Evolutionary conservation across 78 protist species (phyloP), one percentile per base, ranked within the genome.

Genomic region (Dictyostelium intermedium): DNA sequence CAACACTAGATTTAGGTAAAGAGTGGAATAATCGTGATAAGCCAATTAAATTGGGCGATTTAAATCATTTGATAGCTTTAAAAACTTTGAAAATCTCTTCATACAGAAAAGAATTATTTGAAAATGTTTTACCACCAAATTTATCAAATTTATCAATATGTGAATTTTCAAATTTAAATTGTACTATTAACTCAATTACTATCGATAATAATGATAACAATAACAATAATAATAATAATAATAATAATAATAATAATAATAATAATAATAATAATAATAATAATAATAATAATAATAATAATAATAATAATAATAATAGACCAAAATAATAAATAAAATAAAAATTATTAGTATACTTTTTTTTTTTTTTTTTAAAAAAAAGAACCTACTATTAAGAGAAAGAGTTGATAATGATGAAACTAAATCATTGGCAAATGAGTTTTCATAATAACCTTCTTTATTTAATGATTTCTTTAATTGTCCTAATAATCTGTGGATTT

Each of bases 361-460:
- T 9, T 9, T 23, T n/a, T 18, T 25, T 0, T 1, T 18, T n/a
- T 32, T 69, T 69, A 32, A 27, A 61, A 13, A 69, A 25, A 69
- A 4, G 30, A 69, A 69, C 83, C 25, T 85, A 85, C 91, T 77
- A 23, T 86, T 86, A n/a, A 23, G 25, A 30, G 73, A 35, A 13
- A 77, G 66, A 39, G 32, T 35, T 34, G 63, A n/a, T 35, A 86
- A 56, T 43, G 72, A 20, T 14, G 13, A 5, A 47, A 70, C 61
- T 1, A 89, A 20, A 50, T 89, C 94, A 32, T 69, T 10, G 4
- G 94, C 94, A 69, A 89, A 80, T 27, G 43, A 34, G 70, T 89
- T 89, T 23, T 80, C 87, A 80, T 79, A 79, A 79, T 84, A 89
- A 70, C 94, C 94, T 18, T 89, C 94, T 30, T 79, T n/a, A 9